These are phyloP conservation scores for Lolium multiflorum DNA, from an alignment of 176 grass and related monocot species.

Conservation along the genomic window DNA sequence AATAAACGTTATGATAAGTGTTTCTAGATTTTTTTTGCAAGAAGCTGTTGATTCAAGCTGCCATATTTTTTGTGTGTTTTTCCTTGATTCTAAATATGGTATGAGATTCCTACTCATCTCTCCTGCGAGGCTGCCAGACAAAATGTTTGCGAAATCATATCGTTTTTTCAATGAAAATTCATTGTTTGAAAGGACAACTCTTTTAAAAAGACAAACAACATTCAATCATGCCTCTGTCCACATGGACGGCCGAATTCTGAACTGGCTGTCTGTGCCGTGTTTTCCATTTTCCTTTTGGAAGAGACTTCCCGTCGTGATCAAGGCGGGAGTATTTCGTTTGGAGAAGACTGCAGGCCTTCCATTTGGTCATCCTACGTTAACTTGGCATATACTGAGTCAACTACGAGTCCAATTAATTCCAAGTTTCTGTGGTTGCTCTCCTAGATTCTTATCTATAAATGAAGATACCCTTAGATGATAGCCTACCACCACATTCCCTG, in stretches of 20 bases:
- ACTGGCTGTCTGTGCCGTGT: conserved; percentile 5
- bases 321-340: neutral
- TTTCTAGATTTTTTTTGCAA: no score
- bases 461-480: neutral
- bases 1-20: no score
- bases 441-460: conserved; percentile 31
- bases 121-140: neutral
- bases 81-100: neutral
- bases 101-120: neutral
- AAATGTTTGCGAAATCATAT: neutral
- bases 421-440: neutral
- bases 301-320: neutral
- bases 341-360: neutral
- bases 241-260: conserved; percentile 15
- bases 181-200: neutral
- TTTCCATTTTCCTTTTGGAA: neutral
- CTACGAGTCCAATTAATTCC: conserved; percentile 18
- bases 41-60: neutral
- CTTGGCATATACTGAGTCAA: neutral
- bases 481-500: neutral
- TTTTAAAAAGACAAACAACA: neutral
- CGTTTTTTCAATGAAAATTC: neutral
- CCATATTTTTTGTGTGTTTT: neutral
- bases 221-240: neutral
- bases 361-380: neutral